Evolutionary conservation across 768 basidiomycete species (phyloP), one percentile per base, ranked within the genome.

Genomic region (Exsudoporus frostii): DNA sequence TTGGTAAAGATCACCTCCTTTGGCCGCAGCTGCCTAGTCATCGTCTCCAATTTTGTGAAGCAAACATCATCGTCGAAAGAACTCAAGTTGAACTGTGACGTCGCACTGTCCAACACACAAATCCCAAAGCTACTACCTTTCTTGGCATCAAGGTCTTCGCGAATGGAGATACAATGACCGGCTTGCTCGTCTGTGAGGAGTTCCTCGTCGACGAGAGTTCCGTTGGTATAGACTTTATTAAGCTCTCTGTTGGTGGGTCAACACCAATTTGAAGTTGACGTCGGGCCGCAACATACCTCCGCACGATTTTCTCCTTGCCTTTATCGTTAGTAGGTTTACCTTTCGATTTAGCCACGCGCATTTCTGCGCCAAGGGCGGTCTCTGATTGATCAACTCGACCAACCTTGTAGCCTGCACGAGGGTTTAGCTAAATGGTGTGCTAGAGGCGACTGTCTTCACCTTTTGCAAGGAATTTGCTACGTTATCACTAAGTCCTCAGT

Each of bases 301-400:
- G 77, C 38, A 98, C 97, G 46, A 98, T 98, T 74, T 96, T 91
- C 7, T 90, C 90, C 56, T 82, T 84, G 37, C 74, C 74, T 58
- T 81, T 84, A 43, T 84, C 84, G 0, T 63, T 68, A 58, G 62
- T 37, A 65, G 74, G 10, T 68, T 73, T 79, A 45, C 71, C 72
- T 57, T 74, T 77, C 15, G 71, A 72, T 61, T 88, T 88, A 20
- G 91, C 90, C 54, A 89, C 70, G 27, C 96, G 87, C 90, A 98
- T 96, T 70, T 98, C 96, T 20, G 92, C 92, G 22, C 96, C 97
- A 11, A 99, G 85, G 0, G 94, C 94, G 0, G 97, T 99, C 74
- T 99, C 97, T 1, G 88, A 84, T 70, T 99, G 97, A 65, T 98
- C 96, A 17, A 99, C 97, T 13, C 91, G 86, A 7, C 97, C 97